phyloP scores from a whole-genome alignment of 176 grass and related monocot species.

The Rhipidocladum racemiflorum region DNA sequence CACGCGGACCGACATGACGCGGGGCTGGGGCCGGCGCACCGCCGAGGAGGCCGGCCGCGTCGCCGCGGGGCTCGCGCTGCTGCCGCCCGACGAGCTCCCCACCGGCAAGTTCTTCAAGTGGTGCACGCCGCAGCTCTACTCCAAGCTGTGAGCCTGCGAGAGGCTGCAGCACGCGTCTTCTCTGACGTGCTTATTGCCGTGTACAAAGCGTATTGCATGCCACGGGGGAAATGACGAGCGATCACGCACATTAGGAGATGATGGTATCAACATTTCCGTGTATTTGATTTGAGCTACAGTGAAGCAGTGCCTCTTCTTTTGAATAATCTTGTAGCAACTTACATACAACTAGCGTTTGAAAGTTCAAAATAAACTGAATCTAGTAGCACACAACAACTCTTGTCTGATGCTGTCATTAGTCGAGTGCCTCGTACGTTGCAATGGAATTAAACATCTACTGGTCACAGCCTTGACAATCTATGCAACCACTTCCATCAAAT shows the following conservation, averaged over 20 bases:
- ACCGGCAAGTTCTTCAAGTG: conserved; percentile 71
- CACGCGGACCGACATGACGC: conserved; percentile 88
- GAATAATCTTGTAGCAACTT: too few relatives aligned
- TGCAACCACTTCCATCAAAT: too few relatives aligned
- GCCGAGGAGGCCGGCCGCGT: conserved; percentile 60
- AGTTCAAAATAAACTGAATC: background rate
- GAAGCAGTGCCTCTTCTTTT: background rate
- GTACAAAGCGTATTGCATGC: background rate
- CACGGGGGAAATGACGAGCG: background rate
- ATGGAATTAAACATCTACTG: too few relatives aligned
- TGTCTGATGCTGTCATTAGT: too few relatives aligned
- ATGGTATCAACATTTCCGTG: background rate
- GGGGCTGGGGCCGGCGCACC: conserved; percentile 45
- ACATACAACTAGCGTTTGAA: too few relatives aligned
- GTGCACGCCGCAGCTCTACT: conserved; percentile 50
- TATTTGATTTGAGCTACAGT: background rate
- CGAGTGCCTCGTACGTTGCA: too few relatives aligned
- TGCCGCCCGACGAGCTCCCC: conserved; percentile 38
- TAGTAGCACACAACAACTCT: background rate
- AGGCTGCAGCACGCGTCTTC: too few relatives aligned
- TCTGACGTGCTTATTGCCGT: background rate
- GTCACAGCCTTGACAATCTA: too few relatives aligned
- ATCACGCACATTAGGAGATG: background rate
- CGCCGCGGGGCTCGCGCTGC: conserved; percentile 38
- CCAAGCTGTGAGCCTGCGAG: conserved; percentile 62